Conservation (phyloP, 176 grass and related monocot genomes). For the Carex cristatella region DNA sequence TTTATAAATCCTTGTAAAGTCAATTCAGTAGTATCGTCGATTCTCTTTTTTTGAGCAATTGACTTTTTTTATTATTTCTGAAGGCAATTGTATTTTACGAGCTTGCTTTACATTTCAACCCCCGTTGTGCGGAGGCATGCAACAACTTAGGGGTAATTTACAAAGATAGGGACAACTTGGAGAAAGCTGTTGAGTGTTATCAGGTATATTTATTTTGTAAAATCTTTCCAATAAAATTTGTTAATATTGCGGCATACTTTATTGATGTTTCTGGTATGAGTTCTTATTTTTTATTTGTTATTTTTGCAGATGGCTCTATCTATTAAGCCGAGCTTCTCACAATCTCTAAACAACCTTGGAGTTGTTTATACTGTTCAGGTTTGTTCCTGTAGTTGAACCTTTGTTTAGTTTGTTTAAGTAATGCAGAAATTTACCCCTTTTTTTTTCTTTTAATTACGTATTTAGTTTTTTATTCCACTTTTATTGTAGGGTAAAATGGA, state of each 20-base stretch:
- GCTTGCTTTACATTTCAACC: constrained; percentile 98
- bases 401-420: constrained; percentile 16
- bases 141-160: constrained; percentile 99
- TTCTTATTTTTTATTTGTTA: background rate
- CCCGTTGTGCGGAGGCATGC: constrained; percentile 90
- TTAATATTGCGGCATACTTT: constrained; percentile 6
- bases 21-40: background rate
- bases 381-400: constrained; percentile 12
- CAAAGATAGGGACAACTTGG: constrained; percentile 98
- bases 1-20: background rate
- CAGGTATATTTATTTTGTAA: constrained; percentile 44
- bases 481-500: constrained; percentile 86
- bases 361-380: constrained; percentile 99
- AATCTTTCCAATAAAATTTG: constrained; percentile 15
- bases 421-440: background rate
- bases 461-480: constrained; percentile 21
- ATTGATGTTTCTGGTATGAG: background rate
- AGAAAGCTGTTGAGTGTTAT: constrained; percentile 99
- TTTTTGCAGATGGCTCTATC: constrained; percentile 79
- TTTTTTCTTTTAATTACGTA: background rate
- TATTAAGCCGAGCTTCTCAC: constrained; percentile 91
- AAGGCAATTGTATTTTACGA: constrained; percentile 99
- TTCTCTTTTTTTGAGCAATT: background rate
- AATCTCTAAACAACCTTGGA: constrained; percentile 97
- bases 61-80: constrained; percentile 20